A percentile compares a stretch with the other conserved stretches of the same genome.
Evolutionary conservation across 768 basidiomycete species (phyloP).

Genomic region (Calocybe gangraenosa): DNA sequence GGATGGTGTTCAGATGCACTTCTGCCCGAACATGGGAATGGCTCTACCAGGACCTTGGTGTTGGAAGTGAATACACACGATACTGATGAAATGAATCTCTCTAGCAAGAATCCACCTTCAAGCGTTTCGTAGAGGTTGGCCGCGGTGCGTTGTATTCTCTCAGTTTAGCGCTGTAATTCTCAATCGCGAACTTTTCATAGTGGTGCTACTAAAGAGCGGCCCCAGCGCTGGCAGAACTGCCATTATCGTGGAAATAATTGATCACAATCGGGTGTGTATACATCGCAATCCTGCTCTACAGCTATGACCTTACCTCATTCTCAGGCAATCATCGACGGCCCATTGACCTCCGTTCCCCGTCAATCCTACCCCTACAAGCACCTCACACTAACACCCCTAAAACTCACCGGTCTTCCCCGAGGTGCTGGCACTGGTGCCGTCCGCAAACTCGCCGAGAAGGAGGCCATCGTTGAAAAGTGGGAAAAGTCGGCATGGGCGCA

Average conservation of each 20-base stretch:
- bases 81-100: too few relatives aligned
- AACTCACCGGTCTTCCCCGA: conserved; percentile 81
- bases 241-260: conserved; percentile 95
- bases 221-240: conserved; percentile 87
- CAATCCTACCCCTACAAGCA: conserved; percentile 91
- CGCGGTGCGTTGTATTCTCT: conserved; percentile 54
- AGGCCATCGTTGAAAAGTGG: conserved; percentile 85
- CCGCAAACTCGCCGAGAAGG: conserved; percentile 85
- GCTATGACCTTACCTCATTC: conserved; percentile 1
- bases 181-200: conserved; percentile 30
- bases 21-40: not conserved
- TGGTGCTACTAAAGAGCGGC: conserved; percentile 91
- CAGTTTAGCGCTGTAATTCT: not conserved
- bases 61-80: too few relatives aligned
- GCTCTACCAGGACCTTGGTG: not conserved
- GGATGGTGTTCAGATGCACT: conserved; percentile 12
- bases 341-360: conserved; percentile 86
- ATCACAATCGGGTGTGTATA: conserved; percentile 89
- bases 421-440: conserved; percentile 78
- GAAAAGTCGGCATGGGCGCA: conserved; percentile 84
- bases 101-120: conserved; percentile 81
- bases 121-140: conserved; percentile 97
- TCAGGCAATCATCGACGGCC: conserved; percentile 95
- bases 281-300: not conserved
- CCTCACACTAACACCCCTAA: conserved; percentile 84